Conservation (phyloP, 2,329 filamentous ascomycete species). For the Eutypa lata region DNA sequence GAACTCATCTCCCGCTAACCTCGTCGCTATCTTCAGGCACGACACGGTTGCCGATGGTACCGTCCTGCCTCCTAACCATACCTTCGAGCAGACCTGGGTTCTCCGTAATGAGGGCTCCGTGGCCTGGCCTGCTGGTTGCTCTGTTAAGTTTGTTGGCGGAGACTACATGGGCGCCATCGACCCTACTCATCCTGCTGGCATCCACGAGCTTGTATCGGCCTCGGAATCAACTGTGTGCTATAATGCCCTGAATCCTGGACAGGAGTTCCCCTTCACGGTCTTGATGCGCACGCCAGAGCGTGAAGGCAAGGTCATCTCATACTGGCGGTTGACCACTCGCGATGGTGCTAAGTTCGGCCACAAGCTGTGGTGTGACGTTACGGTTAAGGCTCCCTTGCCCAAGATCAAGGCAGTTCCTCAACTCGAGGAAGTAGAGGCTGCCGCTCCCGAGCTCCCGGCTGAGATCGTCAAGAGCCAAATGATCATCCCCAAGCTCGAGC, state of each 20-base stretch:
- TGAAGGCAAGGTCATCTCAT: slow-evolving; percentile 80
- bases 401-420: slow-evolving; percentile 48
- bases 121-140: slow-evolving; percentile 85
- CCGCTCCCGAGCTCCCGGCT: slow-evolving; percentile 6
- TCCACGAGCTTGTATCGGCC: slow-evolving; percentile 71
- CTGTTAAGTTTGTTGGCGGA: slow-evolving; percentile 86
- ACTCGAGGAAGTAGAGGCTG: slow-evolving; percentile 16
- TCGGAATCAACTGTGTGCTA: slow-evolving; percentile 79
- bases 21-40: slow-evolving; percentile 64
- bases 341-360: slow-evolving; percentile 85
- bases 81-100: slow-evolving; percentile 89
- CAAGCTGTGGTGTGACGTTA: slow-evolving; percentile 91
- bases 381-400: slow-evolving; percentile 62
- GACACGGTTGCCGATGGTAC: slow-evolving; percentile 81
- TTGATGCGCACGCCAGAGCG: slow-evolving; percentile 76
- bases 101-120: slow-evolving; percentile 78
- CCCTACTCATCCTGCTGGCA: slow-evolving; percentile 72
- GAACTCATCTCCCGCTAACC: slow-evolving; percentile 23
- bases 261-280: slow-evolving; percentile 78
- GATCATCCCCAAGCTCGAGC: slow-evolving; percentile 96
- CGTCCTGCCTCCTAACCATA: slow-evolving; percentile 62
- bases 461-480: slow-evolving; percentile 59
- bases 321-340: slow-evolving; percentile 87
- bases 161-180: slow-evolving; percentile 96
- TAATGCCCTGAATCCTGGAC: slow-evolving; percentile 65